phyloP scores from a whole-genome alignment of 1,139 yeast genomes.

The Magnusiomyces paraingens region DNA sequence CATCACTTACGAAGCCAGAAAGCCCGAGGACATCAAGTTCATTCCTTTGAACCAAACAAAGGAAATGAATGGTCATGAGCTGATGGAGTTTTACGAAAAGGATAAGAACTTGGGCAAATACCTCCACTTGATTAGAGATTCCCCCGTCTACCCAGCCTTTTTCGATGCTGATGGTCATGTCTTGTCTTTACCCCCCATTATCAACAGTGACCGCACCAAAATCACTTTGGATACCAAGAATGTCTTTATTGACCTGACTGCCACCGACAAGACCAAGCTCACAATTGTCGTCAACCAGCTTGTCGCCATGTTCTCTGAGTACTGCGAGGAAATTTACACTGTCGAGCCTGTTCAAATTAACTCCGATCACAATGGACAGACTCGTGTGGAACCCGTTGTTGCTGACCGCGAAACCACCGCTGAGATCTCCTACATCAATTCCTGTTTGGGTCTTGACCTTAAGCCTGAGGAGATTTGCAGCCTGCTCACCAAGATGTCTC shows the following conservation, averaged over 20 bases:
- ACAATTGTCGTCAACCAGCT: constrained; percentile 86
- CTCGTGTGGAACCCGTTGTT: constrained; percentile 72
- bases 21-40: constrained; percentile 72
- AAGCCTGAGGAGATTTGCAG: constrained; percentile 60
- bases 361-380: constrained; percentile 73
- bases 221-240: constrained; percentile 78
- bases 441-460: constrained; percentile 77
- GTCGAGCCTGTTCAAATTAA: constrained; percentile 85
- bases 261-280: constrained; percentile 89
- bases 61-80: constrained; percentile 65
- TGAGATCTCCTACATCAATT: constrained; percentile 80
- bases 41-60: constrained; percentile 80
- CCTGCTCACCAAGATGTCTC: constrained; percentile 75
- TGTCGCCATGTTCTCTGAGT: constrained; percentile 92
- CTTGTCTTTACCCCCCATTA: constrained; percentile 93
- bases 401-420: constrained; percentile 63
- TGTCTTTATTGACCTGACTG: constrained; percentile 90
- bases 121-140: constrained; percentile 79
- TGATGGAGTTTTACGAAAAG: constrained; percentile 85
- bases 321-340: constrained; percentile 54
- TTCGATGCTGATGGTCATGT: constrained; percentile 72
- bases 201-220: constrained; percentile 88
- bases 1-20: constrained; percentile 79
- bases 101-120: constrained; percentile 87
- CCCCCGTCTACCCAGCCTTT: constrained; percentile 88